These are phyloP conservation scores for Ceratobasidium sp. DNA, from an alignment of 1,284 basidiomycete genomes.

Conservation along the genomic window DNA sequence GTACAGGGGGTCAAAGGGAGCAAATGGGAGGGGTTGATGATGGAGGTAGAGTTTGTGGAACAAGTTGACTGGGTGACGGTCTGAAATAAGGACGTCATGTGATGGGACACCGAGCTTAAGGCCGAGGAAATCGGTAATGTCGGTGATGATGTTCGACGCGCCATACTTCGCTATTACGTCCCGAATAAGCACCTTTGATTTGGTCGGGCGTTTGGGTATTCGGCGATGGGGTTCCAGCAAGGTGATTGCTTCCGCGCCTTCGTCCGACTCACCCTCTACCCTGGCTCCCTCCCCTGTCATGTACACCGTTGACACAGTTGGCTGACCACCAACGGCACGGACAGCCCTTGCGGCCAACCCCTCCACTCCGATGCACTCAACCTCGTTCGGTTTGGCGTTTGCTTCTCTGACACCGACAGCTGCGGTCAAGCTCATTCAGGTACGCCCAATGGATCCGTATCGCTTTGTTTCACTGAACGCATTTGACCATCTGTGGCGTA, in stretches of 20 bases:
- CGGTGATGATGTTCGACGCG: not conserved
- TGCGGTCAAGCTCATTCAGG: no score
- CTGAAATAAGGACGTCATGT: not conserved
- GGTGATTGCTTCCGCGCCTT: not conserved
- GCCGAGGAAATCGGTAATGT: not conserved
- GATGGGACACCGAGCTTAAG: not conserved
- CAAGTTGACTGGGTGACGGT: not conserved
- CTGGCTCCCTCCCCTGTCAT: no score
- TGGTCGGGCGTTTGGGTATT: conserved; percentile 10
- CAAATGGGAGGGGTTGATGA: conserved; percentile 19
- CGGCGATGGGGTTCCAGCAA: not conserved
- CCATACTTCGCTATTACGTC: no score
- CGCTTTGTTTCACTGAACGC: no score
- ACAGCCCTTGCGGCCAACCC: no score
- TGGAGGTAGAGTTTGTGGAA: conserved; percentile 26
- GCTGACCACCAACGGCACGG: no score
- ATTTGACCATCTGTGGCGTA: no score
- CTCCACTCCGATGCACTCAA: no score
- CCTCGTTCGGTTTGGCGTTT: no score
- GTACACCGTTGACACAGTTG: no score
- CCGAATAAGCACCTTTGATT: not conserved
- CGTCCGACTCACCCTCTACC: not conserved
- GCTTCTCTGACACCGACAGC: no score
- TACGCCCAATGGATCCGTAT: no score
- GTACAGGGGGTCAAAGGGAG: conserved; percentile 21